A percentile compares a stretch with the other conserved stretches of the same genome.
Evolutionary conservation across 2,329 filamentous ascomycete genomes (phyloP).

Genomic region (Aurifilum marmelostoma): DNA sequence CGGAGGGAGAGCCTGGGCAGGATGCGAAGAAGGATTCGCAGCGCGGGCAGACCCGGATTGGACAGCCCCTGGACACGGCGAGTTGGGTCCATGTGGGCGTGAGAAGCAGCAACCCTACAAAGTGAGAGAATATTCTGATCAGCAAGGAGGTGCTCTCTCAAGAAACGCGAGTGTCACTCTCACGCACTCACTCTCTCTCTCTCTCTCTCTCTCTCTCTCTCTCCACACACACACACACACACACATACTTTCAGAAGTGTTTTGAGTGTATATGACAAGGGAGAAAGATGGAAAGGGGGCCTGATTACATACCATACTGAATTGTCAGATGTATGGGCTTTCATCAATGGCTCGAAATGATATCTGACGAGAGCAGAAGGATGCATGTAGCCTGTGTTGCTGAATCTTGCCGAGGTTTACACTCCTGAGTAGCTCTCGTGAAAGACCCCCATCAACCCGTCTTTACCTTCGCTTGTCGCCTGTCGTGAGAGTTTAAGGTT

Average conservation of each 20-base stretch:
- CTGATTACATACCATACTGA: background rate
- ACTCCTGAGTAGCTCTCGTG: background rate
- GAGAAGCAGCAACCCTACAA: conserved; percentile 63
- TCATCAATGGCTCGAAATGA: background rate
- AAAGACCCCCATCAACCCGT: background rate
- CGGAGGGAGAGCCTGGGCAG: conserved; percentile 7
- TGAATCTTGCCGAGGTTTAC: background rate
- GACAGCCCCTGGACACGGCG: conserved; percentile 54
- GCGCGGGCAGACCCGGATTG: conserved; percentile 46
- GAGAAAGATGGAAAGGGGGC: background rate
- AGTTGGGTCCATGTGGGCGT: conserved; percentile 53
- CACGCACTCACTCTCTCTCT: no score
- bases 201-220: no score
- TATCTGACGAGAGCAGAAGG: background rate
- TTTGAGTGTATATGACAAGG: background rate
- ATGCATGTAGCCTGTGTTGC: background rate
- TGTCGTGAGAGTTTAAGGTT: background rate
- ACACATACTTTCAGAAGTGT: background rate
- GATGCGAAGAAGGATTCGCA: conserved; percentile 49
- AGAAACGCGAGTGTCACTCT: no score
- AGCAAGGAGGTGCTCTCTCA: background rate
- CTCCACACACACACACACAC: no score
- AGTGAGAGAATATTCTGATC: background rate
- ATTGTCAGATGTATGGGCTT: background rate
- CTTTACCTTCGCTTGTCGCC: no score